A percentile compares a stretch with the other conserved stretches of the same genome.
Conservation (phyloP, 2,329 filamentous ascomycete species). For the Sclerotinia spermophila region DNA sequence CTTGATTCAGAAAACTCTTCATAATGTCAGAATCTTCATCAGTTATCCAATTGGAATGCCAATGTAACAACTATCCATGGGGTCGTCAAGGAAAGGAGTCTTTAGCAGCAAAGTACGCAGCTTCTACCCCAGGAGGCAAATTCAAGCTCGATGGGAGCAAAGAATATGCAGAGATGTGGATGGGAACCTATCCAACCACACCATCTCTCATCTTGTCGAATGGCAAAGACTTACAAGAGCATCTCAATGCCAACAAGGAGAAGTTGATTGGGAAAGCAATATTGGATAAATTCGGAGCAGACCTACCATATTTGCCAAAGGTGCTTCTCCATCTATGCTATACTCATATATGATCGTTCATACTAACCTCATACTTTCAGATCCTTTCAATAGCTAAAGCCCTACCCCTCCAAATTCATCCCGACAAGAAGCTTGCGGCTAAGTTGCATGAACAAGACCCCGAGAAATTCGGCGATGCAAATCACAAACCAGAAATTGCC, state of each 20-base stretch:
- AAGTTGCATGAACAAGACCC: constrained; percentile 63
- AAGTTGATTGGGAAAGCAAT: constrained; percentile 61
- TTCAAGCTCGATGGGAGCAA: constrained; percentile 63
- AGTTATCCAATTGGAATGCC: constrained; percentile 52
- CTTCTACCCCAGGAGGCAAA: constrained; percentile 58
- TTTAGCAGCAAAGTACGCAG: constrained; percentile 61
- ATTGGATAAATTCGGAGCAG: constrained; percentile 57
- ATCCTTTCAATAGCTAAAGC: constrained; percentile 73
- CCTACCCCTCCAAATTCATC: constrained; percentile 71
- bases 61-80: constrained; percentile 54
- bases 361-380: constrained; percentile 32
- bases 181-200: constrained; percentile 67
- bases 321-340: constrained; percentile 34
- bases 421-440: constrained; percentile 62
- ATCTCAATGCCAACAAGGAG: constrained; percentile 59
- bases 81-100: constrained; percentile 65
- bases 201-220: constrained; percentile 61
- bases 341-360: constrained; percentile 13
- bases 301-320: constrained; percentile 72
- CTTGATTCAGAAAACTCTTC: neutral
- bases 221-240: constrained; percentile 60
- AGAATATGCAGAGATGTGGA: constrained; percentile 53
- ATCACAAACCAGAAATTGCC: constrained; percentile 79
- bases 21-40: constrained; percentile 31
- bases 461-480: constrained; percentile 60